Evolutionary conservation across 768 basidiomycete genomes (phyloP).

Genomic region (Naematelia aurantialba): DNA sequence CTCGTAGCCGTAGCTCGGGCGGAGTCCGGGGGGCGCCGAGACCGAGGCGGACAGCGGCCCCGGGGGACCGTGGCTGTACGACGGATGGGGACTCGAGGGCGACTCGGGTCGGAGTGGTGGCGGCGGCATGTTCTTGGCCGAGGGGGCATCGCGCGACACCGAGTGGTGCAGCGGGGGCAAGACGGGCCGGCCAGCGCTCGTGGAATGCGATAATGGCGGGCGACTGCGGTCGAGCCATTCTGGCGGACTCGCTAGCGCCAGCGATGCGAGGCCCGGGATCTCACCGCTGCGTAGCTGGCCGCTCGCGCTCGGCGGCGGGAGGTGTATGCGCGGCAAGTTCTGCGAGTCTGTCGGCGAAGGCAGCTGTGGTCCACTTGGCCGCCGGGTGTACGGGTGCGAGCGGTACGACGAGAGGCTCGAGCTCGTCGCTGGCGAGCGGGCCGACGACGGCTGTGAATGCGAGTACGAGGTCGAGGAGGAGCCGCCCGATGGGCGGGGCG

Average conservation of each 20-base stretch:
- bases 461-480: background rate
- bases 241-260: background rate
- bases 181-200: background rate
- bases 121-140: slow-evolving; percentile 1
- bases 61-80: background rate
- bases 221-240: background rate
- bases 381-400: background rate
- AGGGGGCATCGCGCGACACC: background rate
- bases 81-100: background rate
- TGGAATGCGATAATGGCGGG: background rate
- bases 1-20: background rate
- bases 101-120: background rate
- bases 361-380: background rate
- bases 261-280: background rate
- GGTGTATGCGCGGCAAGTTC: background rate
- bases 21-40: background rate
- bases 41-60: background rate
- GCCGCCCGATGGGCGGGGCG: background rate
- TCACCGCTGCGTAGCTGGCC: background rate
- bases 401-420: background rate
- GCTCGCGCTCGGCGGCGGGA: background rate
- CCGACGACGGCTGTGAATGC: background rate
- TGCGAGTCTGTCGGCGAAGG: background rate
- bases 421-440: background rate
- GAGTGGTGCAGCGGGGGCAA: background rate